phyloP scores from a whole-genome alignment of 495 filamentous ascomycete species.

The Xylaria venustula region DNA sequence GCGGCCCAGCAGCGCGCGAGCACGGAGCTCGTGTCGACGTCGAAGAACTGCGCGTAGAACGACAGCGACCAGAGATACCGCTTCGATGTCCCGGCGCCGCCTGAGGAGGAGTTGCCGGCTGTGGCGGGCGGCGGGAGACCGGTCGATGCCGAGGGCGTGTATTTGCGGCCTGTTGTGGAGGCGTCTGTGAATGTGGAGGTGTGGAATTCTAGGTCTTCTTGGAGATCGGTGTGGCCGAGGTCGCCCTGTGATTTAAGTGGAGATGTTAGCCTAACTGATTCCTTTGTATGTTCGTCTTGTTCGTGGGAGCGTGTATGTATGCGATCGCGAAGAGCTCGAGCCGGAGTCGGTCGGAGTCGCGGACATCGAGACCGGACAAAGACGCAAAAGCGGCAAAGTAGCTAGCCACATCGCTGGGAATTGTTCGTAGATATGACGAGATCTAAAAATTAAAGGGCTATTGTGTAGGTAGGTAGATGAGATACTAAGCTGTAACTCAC shows the following conservation, averaged over 20 bases:
- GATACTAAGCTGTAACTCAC: slow-evolving; percentile 40
- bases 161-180: slow-evolving; percentile 52
- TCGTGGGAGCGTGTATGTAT: too few relatives aligned
- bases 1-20: slow-evolving; percentile 78
- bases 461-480: too few relatives aligned
- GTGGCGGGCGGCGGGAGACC: slow-evolving; percentile 65
- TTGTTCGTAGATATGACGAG: too few relatives aligned
- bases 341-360: too few relatives aligned
- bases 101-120: slow-evolving; percentile 38
- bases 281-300: too few relatives aligned
- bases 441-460: neutral
- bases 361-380: too few relatives aligned
- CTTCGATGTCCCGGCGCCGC: slow-evolving; percentile 63
- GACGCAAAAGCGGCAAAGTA: neutral
- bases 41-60: slow-evolving; percentile 97
- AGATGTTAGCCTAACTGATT: too few relatives aligned
- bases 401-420: neutral
- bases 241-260: slow-evolving; percentile 73
- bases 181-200: slow-evolving; percentile 64
- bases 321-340: too few relatives aligned
- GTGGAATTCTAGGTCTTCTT: slow-evolving; percentile 99
- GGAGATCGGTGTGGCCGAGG: slow-evolving; percentile 94
- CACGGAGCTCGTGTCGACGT: slow-evolving; percentile 90
- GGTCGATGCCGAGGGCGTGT: slow-evolving; percentile 42
- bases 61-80: slow-evolving; percentile 86